Evolutionary conservation across 495 filamentous ascomycete species (phyloP), one percentile per base, ranked within the genome.

Genomic region (Penicillium diatomitis): DNA sequence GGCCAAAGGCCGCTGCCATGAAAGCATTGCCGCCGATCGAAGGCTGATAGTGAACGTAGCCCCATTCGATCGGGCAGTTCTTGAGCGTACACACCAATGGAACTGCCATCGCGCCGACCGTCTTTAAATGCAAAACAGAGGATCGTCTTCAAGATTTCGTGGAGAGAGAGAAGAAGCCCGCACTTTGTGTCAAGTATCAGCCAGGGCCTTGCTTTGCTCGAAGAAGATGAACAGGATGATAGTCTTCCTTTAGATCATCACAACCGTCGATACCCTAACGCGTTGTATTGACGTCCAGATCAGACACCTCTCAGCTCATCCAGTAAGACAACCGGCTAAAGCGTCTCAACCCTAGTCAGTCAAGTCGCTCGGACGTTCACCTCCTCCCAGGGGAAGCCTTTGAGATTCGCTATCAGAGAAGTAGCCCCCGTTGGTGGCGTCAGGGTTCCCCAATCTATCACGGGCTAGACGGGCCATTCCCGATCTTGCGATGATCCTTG

Each of bases 1-100:
- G 11, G 28, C 40, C 40, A 32, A 42, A 42, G 28, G 40, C 40
- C 8, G 40, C 40, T 5, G 11, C 9, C 28, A 42, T 42, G 29
- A 42, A 42, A n/a, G 40, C 40, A 42, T 42, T 42, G 6, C 40
- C 40, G 20, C 28, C 28, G 29, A 42, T 31, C 12, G 40, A 42
- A n/a, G 40, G 40, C 40, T 42, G 40, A 42, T 42, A 42, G 40
- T 42, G 40, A 30, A 42, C 40, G 40, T 42, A 42, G 28, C 28
- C 40, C 40, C 40, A 42, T 31, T 42, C 40, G 7, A 42, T 42
- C 28, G 40, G 40, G 11, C 40, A 42, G 6, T 31, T 42, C 5
- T 42, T 42, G 40, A 42, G 40, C 5, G 40, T 9, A n/a, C 40
- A 42, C 8, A 42, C 28, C 5, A 32, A 8, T 6, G 40, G 40